A percentile compares a stretch with the other conserved stretches of the same genome.
phyloP scores from a whole-genome alignment of 768 basidiomycete species.

The Coprinopsis marcescibilis region DNA sequence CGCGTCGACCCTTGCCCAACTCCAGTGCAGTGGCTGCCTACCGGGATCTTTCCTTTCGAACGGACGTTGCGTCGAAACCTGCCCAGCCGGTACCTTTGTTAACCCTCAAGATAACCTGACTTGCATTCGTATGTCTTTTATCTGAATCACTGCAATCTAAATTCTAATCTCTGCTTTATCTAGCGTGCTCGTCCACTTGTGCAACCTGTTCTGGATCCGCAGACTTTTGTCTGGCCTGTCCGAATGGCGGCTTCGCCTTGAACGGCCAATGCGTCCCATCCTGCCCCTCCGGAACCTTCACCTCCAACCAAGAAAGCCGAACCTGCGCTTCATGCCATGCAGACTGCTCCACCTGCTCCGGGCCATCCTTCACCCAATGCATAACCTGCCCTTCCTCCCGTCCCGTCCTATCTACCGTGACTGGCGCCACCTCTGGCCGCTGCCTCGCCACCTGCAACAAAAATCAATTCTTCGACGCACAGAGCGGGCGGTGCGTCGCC shows the following conservation, averaged over 20 bases:
- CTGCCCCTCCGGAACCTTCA: slow-evolving; percentile 68
- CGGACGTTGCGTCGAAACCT: slow-evolving; percentile 62
- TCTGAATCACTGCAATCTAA: background rate
- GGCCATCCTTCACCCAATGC: slow-evolving; percentile 71
- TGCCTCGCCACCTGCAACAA: slow-evolving; percentile 72
- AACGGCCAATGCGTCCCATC: slow-evolving; percentile 64
- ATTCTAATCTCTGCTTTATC: background rate
- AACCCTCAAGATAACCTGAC: slow-evolving; percentile 68
- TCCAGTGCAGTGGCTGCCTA: slow-evolving; percentile 73
- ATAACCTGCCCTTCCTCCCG: slow-evolving; percentile 58
- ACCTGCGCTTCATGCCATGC: slow-evolving; percentile 72
- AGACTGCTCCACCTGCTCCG: slow-evolving; percentile 76
- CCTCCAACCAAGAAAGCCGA: slow-evolving; percentile 54
- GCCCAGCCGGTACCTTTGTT: slow-evolving; percentile 69
- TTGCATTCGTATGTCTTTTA: slow-evolving; percentile 46
- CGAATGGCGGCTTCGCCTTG: slow-evolving; percentile 59
- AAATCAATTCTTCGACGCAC: slow-evolving; percentile 62
- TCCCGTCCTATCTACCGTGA: slow-evolving; percentile 45
- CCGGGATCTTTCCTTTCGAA: slow-evolving; percentile 71
- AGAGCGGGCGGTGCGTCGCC: slow-evolving; percentile 52
- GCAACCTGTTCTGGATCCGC: slow-evolving; percentile 61
- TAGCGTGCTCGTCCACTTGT: slow-evolving; percentile 71
- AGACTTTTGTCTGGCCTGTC: slow-evolving; percentile 69
- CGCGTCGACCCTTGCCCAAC: slow-evolving; percentile 55
- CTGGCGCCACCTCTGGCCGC: slow-evolving; percentile 47